These are phyloP conservation scores for Massarina eburnea DNA, from an alignment of 2,329 filamentous ascomycete genomes.

Conservation along the genomic window DNA sequence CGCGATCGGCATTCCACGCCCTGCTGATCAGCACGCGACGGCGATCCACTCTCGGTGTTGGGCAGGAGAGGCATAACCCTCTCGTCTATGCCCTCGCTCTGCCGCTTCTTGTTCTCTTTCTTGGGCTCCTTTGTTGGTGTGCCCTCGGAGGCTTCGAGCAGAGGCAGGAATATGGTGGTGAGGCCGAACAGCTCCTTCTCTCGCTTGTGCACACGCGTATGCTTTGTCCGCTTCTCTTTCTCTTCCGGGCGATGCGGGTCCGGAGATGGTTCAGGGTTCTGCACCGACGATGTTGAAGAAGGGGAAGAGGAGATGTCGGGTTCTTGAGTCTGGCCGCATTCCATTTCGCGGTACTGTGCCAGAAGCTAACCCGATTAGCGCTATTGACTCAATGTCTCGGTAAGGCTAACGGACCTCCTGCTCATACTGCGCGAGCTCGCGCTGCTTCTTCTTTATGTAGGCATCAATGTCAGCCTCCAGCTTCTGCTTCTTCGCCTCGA, in stretches of 20 bases:
- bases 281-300: background rate
- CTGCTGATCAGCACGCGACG: slow-evolving; percentile 21
- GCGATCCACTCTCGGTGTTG: slow-evolving; percentile 12
- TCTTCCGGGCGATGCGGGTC: slow-evolving; percentile 12
- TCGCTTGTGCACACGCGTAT: slow-evolving; percentile 41
- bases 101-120: slow-evolving; percentile 21
- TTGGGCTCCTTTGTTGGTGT: slow-evolving; percentile 25
- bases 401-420: slow-evolving; percentile 23
- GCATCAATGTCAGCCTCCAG: slow-evolving; percentile 39
- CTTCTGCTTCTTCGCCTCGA: slow-evolving; percentile 39
- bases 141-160: slow-evolving; percentile 35
- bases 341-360: slow-evolving; percentile 34
- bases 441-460: slow-evolving; percentile 38
- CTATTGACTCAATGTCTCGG: slow-evolving; percentile 9
- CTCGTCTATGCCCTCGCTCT: slow-evolving; percentile 5
- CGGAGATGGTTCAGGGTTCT: background rate
- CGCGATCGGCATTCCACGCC: slow-evolving; percentile 19
- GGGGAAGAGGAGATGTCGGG: slow-evolving; percentile 6
- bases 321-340: slow-evolving; percentile 21
- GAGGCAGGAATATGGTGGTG: slow-evolving; percentile 40
- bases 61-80: slow-evolving; percentile 4
- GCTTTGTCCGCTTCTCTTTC: slow-evolving; percentile 35
- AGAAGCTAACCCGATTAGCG: slow-evolving; percentile 38
- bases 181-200: slow-evolving; percentile 42
- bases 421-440: slow-evolving; percentile 34